phyloP scores from a whole-genome alignment of 495 filamentous ascomycete genomes.

The Xylaria nigripes region DNA sequence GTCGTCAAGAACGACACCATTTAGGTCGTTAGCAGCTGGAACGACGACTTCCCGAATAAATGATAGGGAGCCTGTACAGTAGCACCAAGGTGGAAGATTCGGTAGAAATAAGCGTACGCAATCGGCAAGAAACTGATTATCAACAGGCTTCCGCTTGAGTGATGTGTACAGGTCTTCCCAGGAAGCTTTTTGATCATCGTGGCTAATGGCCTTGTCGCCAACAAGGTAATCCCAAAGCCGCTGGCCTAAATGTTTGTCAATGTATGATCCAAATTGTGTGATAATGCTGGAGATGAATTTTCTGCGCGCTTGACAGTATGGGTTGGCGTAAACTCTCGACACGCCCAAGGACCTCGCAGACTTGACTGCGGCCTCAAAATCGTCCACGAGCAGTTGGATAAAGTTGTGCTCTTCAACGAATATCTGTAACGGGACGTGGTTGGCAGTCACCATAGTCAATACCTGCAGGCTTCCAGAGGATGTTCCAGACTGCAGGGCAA shows the following conservation, averaged over 20 bases:
- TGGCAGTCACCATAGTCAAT: conserved; percentile 45
- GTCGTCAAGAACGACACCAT: conserved; percentile 36
- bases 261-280: conserved; percentile 47
- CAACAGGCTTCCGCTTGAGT: conserved; percentile 33
- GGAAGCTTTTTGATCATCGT: conserved; percentile 48
- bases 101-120: conserved; percentile 63
- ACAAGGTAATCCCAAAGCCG: conserved; percentile 62
- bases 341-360: conserved; percentile 28
- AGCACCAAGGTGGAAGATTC: conserved; percentile 51
- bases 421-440: conserved; percentile 26
- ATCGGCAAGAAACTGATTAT: conserved; percentile 57
- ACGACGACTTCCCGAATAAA: conserved; percentile 51
- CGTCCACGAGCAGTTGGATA: conserved; percentile 38
- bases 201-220: conserved; percentile 46
- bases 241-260: conserved; percentile 51
- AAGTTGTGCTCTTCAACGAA: conserved; percentile 39
- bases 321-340: conserved; percentile 31
- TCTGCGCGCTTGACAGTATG: conserved; percentile 43
- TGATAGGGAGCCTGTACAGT: conserved; percentile 55
- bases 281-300: conserved; percentile 53
- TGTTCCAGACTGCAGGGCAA: conserved; percentile 33
- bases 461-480: conserved; percentile 62
- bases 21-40: conserved; percentile 31
- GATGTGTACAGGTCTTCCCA: conserved; percentile 59
- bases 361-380: conserved; percentile 38